Conservation (phyloP, 352 stramenopile species). For the Pythium scleroteichum region DNA sequence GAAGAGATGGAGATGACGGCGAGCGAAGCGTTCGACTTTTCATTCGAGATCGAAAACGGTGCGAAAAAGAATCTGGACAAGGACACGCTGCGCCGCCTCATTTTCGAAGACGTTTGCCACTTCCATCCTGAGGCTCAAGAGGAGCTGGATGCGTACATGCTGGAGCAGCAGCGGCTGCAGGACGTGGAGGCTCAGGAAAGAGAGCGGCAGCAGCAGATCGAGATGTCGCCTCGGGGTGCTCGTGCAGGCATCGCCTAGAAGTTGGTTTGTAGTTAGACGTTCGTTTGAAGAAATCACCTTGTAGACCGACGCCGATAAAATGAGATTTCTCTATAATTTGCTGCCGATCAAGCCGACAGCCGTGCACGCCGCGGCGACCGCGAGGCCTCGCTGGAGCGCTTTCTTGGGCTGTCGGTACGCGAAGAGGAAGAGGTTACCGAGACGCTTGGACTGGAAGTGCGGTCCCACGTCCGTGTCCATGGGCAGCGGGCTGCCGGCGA, state of each 20-base stretch:
- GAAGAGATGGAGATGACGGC: constrained; percentile 47
- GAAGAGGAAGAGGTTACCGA: constrained; percentile 57
- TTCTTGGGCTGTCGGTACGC: constrained; percentile 53
- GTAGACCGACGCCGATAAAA: neutral
- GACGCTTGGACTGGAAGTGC: constrained; percentile 53
- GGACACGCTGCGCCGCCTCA: constrained; percentile 72
- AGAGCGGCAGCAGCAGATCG: constrained; percentile 23
- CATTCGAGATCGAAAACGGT: constrained; percentile 68
- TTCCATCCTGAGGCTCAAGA: constrained; percentile 73
- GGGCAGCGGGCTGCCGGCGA: constrained; percentile 43
- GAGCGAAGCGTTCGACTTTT: constrained; percentile 69
- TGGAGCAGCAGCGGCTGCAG: constrained; percentile 47
- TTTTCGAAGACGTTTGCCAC: constrained; percentile 86
- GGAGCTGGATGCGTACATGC: constrained; percentile 55
- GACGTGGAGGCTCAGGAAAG: constrained; percentile 29
- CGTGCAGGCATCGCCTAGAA: constrained; percentile 25
- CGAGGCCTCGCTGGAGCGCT: constrained; percentile 44
- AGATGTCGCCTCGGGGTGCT: constrained; percentile 16
- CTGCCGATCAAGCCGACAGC: constrained; percentile 34
- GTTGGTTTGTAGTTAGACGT: neutral
- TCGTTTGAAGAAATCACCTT: neutral
- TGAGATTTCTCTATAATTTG: constrained; percentile 23
- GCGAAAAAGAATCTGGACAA: constrained; percentile 63
- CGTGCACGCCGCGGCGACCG: constrained; percentile 42
- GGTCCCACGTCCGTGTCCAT: constrained; percentile 49